Evolutionary conservation across 768 basidiomycete genomes (phyloP), one percentile per base, ranked within the genome.

Genomic region (Suillus tomentosus): DNA sequence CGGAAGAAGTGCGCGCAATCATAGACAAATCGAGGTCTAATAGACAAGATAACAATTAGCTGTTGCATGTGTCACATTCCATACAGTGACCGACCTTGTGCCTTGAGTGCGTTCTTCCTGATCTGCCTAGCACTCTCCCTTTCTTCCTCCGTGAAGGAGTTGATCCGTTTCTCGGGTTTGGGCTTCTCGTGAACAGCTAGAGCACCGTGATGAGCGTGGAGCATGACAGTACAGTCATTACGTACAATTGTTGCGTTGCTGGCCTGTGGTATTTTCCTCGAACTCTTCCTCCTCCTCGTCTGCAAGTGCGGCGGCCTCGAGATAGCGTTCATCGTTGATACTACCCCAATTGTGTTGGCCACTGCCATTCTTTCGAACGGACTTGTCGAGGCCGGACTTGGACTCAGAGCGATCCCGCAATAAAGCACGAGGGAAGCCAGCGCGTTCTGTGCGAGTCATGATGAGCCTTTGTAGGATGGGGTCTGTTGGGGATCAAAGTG

Each of bases 291-390:
- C 70, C 50, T 79, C 78, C 72, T 86, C 86, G 76, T 92, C 92
- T 24, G 78, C 79, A 50, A 82, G 62, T 1, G 87, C 89, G 43
- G 81, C 84, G 31, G 74, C 72, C 77, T 90, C 91, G 68, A 84
- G 80, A 65, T 84, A 80, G 47, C 75, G 78, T 78, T 94, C 90
- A 69, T 91, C 81, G 3, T 76, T 77, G 66, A 91, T 74, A 62
- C 82, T 84, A 64, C 94, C 94, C 94, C 94, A 96, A 79, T 92
- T 94, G 79, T 95, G 87, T 9, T 83, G 81, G 40, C 94, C 94
- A 34, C 85, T 87, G 62, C 94, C 94, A 65, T 85, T 81, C 79
- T 95, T 95, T 78, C 87, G 88, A 64, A 89, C 69, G 69, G 83
- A 84, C 71, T 83, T 84, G 82, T 89, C 86, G 64, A 89, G 81